Base-by-base conservation (phyloP, 495 filamentous ascomycete genomes). In the Penicillium roqueforti region DNA sequence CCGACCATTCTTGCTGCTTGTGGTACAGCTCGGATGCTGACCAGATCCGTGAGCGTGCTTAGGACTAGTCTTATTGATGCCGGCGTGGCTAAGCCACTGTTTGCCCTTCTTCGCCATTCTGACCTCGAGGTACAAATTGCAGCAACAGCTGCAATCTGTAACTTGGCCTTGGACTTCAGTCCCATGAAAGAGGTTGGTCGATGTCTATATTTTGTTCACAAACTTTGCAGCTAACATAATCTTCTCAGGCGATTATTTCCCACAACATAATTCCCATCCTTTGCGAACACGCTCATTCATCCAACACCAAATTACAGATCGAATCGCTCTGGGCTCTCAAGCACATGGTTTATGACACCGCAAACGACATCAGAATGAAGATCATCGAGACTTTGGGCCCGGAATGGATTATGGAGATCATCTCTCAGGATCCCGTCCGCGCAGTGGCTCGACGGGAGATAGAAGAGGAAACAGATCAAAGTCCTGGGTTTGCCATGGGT, bases 311-410 rank as follows among this genome's bases (percentile, higher is more conserved):
- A 22, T 68, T 97, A 37, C 80, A 87, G 41, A 76, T 93, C 11
- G 88, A 90, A 56, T 88, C 90, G 8, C 68, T 98, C 9, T 97
- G 93, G 93, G 91, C 90, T 18, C 75, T 98, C 42, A 97, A 97
- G 62, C 89, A 96, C 69, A 71, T 96, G 26, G 85, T 93, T 6
- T 76, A 83, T 39, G 79, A 80, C 26, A 80, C 87, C 1, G 73
- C 80, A 20, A 83, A 83, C 43, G 80, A 86, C 14, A 74, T 87
- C 47, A 93, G 92, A 69, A 84, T 85, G 58, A 80, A 78, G 42
- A 85, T 88, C 42, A 72, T 97, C 22, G 83, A 92, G 40, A 85
- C 87, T 53, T 76, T 97, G 4, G 83, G 83, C 8, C 79, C 88
- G 1, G 83, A 80, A 16, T 96, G 89, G 88, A 80, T 97, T 29